Evolutionary conservation across 345 rosid species (phyloP), one percentile per base, ranked within the genome.

Genomic region (Pistacia integerrima): DNA sequence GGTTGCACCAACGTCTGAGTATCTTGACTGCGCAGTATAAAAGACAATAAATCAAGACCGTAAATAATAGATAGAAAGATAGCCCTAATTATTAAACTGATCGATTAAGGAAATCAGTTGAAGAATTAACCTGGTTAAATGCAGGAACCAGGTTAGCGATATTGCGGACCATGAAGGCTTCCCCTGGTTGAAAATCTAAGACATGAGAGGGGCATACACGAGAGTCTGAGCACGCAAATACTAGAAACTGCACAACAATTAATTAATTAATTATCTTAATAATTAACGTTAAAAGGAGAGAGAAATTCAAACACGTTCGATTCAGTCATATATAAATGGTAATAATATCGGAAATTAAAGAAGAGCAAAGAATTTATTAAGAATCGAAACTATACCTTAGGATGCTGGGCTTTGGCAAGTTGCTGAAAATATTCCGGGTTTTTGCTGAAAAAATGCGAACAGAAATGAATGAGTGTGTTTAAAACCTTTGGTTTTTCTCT

Each of bases 101-200:
- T 25, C 25, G 25, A 30, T 30, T 30, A 30, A 30, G 3, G 33
- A 30, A 30, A 30, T 30, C 8, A 7, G 54, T 33, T 55, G 30
- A 41, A 10, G 0, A 13, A 30, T 36, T 4, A 54, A 84, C 89
- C 89, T 88, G 77, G 80, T 88, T 82, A 69, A 80, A 88, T 49
- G 84, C 58, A 79, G 91, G 91, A 64, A 84, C 89, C 84, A 88
- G 63, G 74, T 83, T 83, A 56, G 88, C 89, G 22, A 88, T 81
- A 75, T 88, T 88, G 75, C 84, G 88, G 64, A 65, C 83, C 67
- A 83, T 75, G 78, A 88, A 88, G 17, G 88, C 91, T 28, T 86
- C 86, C 62, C 91, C 91, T 30, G 83, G 88, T 17, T 83, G 85
- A 33, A 88, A 84, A 83, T 82, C 44, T 11, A 86, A 85, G 58